Evolutionary conservation across 768 basidiomycete species (phyloP).

Genomic region (Leccinum disarticulatum): DNA sequence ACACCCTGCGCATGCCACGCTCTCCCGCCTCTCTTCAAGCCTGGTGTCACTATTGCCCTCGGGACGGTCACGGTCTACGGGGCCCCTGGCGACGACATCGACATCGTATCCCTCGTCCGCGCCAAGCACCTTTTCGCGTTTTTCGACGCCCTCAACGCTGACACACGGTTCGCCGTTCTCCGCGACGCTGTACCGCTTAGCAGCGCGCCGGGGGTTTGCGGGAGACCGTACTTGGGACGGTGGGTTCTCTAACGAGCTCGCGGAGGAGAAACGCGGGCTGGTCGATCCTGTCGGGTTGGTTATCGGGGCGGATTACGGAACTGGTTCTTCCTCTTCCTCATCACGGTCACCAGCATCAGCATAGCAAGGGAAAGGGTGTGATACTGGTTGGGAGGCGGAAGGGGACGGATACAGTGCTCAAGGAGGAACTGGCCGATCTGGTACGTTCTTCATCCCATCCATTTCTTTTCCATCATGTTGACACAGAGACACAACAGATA

Average conservation of each 20-base stretch:
- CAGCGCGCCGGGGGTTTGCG: slow-evolving; percentile 78
- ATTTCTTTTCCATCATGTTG: not conserved
- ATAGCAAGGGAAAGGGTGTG: slow-evolving; percentile 43
- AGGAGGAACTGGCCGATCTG: slow-evolving; percentile 52
- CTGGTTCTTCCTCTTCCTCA: not conserved
- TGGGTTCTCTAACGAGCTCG: slow-evolving; percentile 52
- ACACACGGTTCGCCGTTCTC: slow-evolving; percentile 55
- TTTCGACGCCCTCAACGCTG: slow-evolving; percentile 21
- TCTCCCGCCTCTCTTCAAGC: slow-evolving; percentile 48
- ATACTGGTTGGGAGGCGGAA: slow-evolving; percentile 56
- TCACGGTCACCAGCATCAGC: not conserved
- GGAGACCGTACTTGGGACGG: slow-evolving; percentile 72
- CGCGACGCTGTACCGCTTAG: slow-evolving; percentile 43
- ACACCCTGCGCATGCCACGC: slow-evolving; percentile 35
- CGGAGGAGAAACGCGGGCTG: slow-evolving; percentile 41
- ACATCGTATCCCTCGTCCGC: slow-evolving; percentile 10
- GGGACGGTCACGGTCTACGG: slow-evolving; percentile 14
- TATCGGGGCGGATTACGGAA: slow-evolving; percentile 7
- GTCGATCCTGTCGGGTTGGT: slow-evolving; percentile 44
- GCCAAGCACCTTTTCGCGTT: slow-evolving; percentile 13
- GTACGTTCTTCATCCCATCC: slow-evolving; percentile 40
- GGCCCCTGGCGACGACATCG: slow-evolving; percentile 5
- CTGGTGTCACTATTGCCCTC: slow-evolving; percentile 50
- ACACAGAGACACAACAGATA: slow-evolving; percentile 43
- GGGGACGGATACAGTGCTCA: slow-evolving; percentile 53